A percentile compares a stretch with the other conserved stretches of the same genome.
These are phyloP conservation scores for Sporothrix protearum DNA, from an alignment of 2,329 filamentous ascomycete species.

Conservation along the genomic window DNA sequence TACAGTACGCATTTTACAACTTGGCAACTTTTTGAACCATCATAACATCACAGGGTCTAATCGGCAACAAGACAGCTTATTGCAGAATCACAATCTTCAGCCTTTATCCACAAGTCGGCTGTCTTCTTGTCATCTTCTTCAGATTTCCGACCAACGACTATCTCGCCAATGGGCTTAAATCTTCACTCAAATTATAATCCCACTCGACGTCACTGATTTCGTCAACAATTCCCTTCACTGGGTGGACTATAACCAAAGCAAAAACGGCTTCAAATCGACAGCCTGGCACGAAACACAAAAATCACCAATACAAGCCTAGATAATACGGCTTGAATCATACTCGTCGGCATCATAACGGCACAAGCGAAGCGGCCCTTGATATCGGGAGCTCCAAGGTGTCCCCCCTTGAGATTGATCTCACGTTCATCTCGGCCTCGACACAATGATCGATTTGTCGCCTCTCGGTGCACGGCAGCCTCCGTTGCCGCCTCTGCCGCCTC, in stretches of 20 bases:
- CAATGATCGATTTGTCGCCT: constrained; percentile 24
- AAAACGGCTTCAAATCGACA: neutral
- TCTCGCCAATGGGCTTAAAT: neutral
- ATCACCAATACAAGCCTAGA: neutral
- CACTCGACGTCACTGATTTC: neutral
- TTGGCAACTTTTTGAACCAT: neutral
- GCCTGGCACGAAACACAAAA: neutral
- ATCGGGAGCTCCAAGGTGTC: neutral
- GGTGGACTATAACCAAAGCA: neutral
- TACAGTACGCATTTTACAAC: neutral
- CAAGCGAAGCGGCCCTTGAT: neutral
- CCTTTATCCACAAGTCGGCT: neutral
- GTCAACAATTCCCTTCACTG: neutral
- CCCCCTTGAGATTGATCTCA: neutral
- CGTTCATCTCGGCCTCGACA: neutral
- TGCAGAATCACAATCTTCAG: too few species aligned
- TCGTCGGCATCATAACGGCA: neutral
- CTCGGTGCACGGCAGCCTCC: constrained; percentile 17
- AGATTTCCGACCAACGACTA: neutral
- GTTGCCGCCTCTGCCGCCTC: neutral
- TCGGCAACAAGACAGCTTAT: too few species aligned
- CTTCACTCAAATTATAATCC: neutral
- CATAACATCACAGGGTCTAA: neutral
- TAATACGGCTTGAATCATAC: neutral
- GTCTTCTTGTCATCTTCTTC: neutral